Evolutionary conservation across 106 monocot species (phyloP).

Genomic region (Vanilla planifolia): DNA sequence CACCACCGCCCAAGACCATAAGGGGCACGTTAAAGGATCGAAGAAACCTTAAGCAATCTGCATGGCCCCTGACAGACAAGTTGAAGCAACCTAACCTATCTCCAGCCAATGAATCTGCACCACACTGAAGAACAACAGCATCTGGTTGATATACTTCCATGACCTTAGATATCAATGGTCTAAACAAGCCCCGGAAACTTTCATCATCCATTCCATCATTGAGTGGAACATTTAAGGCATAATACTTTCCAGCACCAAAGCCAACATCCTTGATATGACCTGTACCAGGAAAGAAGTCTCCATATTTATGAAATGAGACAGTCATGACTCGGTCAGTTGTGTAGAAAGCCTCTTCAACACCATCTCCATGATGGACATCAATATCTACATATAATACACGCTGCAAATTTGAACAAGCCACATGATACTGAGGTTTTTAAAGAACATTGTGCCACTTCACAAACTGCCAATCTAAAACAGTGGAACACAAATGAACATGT

Average conservation of each 20-base stretch:
- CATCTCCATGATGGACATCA: conserved; percentile 45
- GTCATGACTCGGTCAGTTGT: conserved; percentile 47
- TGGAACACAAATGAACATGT: not conserved
- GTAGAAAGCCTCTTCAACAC: conserved; percentile 43
- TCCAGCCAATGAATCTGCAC: conserved; percentile 68
- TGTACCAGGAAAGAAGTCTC: conserved; percentile 40
- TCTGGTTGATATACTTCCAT: conserved; percentile 74
- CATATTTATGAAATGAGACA: conserved; percentile 43
- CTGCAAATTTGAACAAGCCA: conserved; percentile 19
- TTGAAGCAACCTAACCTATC: conserved; percentile 73
- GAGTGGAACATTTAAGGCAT: conserved; percentile 68
- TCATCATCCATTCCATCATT: conserved; percentile 64
- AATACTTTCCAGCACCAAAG: conserved; percentile 32
- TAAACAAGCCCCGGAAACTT: conserved; percentile 51
- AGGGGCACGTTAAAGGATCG: conserved; percentile 69
- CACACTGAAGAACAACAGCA: conserved; percentile 73
- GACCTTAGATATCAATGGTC: conserved; percentile 53
- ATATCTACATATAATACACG: conserved; percentile 46
- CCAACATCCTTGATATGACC: conserved; percentile 45
- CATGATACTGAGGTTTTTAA: not conserved
- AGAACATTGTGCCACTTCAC: not conserved
- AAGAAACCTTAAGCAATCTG: conserved; percentile 57
- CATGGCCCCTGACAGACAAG: conserved; percentile 71
- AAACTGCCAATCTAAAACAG: not conserved
- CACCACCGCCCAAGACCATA: conserved; percentile 72